These are phyloP conservation scores for Citrus mangshanensis DNA, from an alignment of 345 rosid genomes.

Conservation along the genomic window DNA sequence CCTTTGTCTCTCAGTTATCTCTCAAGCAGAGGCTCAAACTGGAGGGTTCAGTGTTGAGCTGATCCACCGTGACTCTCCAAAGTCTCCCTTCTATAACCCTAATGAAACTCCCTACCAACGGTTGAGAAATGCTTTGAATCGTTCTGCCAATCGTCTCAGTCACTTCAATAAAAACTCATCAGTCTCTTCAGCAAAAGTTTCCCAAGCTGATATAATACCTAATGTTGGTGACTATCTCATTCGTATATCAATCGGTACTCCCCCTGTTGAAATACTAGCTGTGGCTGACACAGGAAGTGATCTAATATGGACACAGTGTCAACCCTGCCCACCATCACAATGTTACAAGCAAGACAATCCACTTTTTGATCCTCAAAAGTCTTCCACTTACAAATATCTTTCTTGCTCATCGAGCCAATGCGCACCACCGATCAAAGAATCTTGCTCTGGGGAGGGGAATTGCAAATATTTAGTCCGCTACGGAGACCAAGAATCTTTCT, in stretches of 20 bases:
- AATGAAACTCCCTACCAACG: constrained; percentile 4
- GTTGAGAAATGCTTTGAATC: constrained; percentile 1
- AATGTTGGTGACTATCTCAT: constrained; percentile 8
- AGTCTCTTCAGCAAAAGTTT: neutral
- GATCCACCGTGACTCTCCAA: neutral
- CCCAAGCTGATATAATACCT: neutral
- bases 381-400: constrained; percentile 34
- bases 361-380: constrained; percentile 33
- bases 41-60: too few relatives aligned
- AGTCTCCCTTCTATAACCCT: constrained; percentile 19
- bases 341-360: constrained; percentile 34
- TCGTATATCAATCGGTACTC: constrained; percentile 23
- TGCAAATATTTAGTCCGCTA: constrained; percentile 32
- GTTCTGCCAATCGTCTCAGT: constrained; percentile 6
- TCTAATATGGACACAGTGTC: constrained; percentile 19
- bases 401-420: constrained; percentile 34
- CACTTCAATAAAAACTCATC: neutral
- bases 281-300: constrained; percentile 23
- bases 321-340: constrained; percentile 12
- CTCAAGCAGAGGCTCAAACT: too few relatives aligned
- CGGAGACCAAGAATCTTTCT: constrained; percentile 28
- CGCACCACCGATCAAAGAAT: neutral
- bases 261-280: constrained; percentile 9
- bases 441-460: neutral
- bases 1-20: too few relatives aligned